These are phyloP conservation scores for Brettanomyces nanus DNA, from an alignment of 805 yeast species.

Conservation along the genomic window DNA sequence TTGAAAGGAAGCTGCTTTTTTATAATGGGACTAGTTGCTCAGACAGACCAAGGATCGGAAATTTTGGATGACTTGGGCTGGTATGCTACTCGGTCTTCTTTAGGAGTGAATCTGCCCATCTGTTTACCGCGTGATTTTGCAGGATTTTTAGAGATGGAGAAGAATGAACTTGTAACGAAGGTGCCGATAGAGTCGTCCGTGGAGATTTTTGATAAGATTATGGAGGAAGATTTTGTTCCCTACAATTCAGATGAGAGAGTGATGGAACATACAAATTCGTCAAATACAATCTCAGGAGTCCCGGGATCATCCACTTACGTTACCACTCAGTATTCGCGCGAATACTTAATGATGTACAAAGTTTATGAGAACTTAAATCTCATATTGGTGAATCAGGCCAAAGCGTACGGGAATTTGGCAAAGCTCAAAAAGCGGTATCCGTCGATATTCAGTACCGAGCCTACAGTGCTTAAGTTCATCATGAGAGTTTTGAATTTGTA, in stretches of 20 bases:
- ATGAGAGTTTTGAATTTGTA: constrained; percentile 45
- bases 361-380: constrained; percentile 22
- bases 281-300: constrained; percentile 10
- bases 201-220: constrained; percentile 14
- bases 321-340: constrained; percentile 12
- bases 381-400: constrained; percentile 20
- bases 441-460: constrained; percentile 42
- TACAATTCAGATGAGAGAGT: constrained; percentile 8
- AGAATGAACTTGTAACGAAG: neutral
- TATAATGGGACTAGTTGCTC: constrained; percentile 65
- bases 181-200: constrained; percentile 8
- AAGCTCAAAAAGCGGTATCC: constrained; percentile 44
- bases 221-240: constrained; percentile 24
- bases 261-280: constrained; percentile 3
- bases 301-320: constrained; percentile 11
- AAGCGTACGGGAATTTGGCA: constrained; percentile 32
- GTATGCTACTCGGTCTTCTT: constrained; percentile 42
- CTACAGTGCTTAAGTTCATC: constrained; percentile 45
- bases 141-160: constrained; percentile 11
- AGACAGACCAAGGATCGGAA: constrained; percentile 74
- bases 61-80: constrained; percentile 77
- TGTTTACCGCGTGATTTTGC: constrained; percentile 20
- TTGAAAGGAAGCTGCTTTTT: constrained; percentile 72
- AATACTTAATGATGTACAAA: constrained; percentile 17
- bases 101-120: constrained; percentile 29